Conservation (phyloP, 352 stramenopile genomes). For the Globisporangium spinosum region DNA sequence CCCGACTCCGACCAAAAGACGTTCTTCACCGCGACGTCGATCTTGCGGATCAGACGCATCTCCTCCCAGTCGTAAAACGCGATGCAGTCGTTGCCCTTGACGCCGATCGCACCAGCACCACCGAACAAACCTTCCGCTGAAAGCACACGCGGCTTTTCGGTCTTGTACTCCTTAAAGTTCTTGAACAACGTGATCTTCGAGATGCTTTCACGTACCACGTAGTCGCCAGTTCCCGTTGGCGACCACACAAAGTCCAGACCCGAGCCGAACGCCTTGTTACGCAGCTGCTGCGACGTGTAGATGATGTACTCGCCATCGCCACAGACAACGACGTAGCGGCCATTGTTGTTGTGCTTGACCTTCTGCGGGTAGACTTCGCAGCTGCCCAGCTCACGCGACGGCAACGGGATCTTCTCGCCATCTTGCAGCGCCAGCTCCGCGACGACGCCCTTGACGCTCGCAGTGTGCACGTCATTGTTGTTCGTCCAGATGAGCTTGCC, state of each 20-base stretch:
- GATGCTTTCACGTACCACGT: slow-evolving; percentile 96
- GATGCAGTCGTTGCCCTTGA: slow-evolving; percentile 95
- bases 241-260: slow-evolving; percentile 98
- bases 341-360: slow-evolving; percentile 98
- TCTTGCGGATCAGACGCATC: slow-evolving; percentile 95
- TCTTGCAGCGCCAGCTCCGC: slow-evolving; percentile 75
- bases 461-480: slow-evolving; percentile 98
- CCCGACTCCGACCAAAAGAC: slow-evolving; percentile 98
- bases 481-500: slow-evolving; percentile 97
- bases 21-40: slow-evolving; percentile 95
- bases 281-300: slow-evolving; percentile 96
- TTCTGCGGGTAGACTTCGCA: slow-evolving; percentile 98
- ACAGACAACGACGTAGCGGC: slow-evolving; percentile 97
- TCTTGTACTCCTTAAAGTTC: slow-evolving; percentile 98
- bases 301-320: slow-evolving; percentile 99
- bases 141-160: slow-evolving; percentile 91
- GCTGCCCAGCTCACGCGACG: slow-evolving; percentile 92
- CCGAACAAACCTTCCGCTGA: slow-evolving; percentile 96
- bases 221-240: slow-evolving; percentile 95
- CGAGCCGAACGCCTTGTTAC: slow-evolving; percentile 96
- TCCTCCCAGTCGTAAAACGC: slow-evolving; percentile 99
- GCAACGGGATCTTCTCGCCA: slow-evolving; percentile 85
- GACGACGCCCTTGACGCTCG: slow-evolving; percentile 88
- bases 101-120: slow-evolving; percentile 91
- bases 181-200: slow-evolving; percentile 97